phyloP scores from a whole-genome alignment of 805 yeast genomes.

The Brettanomyces sp. region DNA sequence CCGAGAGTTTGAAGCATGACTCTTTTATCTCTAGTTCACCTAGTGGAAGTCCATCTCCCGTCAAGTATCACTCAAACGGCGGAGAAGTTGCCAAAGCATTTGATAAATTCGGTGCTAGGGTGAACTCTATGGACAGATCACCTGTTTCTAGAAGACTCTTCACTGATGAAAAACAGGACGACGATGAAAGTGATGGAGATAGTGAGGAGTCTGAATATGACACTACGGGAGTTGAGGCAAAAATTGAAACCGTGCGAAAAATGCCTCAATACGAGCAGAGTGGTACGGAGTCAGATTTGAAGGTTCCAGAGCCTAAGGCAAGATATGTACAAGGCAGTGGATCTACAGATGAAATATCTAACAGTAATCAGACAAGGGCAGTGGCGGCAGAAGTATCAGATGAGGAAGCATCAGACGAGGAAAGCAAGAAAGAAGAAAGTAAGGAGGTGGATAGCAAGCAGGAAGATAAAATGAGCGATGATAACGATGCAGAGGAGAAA shows the following conservation, averaged over 20 bases:
- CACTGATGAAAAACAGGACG: neutral
- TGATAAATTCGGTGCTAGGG: conserved; percentile 23
- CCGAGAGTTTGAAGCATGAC: conserved; percentile 4
- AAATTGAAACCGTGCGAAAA: no score
- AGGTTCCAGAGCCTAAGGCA: no score
- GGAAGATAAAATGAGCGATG: neutral
- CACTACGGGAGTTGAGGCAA: no score
- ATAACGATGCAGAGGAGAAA: conserved; percentile 8
- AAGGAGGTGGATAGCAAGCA: neutral
- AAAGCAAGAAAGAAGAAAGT: neutral
- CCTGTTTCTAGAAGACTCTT: neutral
- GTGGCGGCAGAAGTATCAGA: neutral
- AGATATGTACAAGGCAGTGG: no score
- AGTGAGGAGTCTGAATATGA: no score
- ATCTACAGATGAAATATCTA: no score
- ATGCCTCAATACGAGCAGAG: no score
- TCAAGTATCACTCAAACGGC: conserved; percentile 7
- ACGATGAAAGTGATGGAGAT: neutral
- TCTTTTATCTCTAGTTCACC: conserved; percentile 1
- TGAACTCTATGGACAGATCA: conserved; percentile 7
- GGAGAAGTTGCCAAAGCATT: conserved; percentile 15
- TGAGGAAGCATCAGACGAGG: neutral
- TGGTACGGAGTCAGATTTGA: no score
- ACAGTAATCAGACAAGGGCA: neutral
- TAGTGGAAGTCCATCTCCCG: conserved; percentile 8